Conservation (phyloP, 78 protist genomes). For the slime mould (Dictyostelium discoideum) region dicty_2.7 NC_007090.3:3757501-3758000, state of each 20-base stretch:
- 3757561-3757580: not conserved
- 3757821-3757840: not conserved
- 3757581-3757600: not conserved
- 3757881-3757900: not conserved
- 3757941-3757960: not conserved
- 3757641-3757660: not conserved
- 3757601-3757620: not conserved
- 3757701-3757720: no score
- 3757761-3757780: not conserved
- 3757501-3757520: not conserved
- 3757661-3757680: not conserved
- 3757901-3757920: not conserved
- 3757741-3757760: not conserved
- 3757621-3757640: not conserved
- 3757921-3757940: not conserved
- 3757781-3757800: not conserved
- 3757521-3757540: not conserved
- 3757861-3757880: not conserved
- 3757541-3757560: not conserved
- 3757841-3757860: not conserved
- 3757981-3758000: not conserved
- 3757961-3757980: not conserved
- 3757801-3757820: not conserved
- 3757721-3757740: no score
- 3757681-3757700: not conserved